phyloP scores from a whole-genome alignment of 176 grass and related monocot species.

The Phoenix dactylifera region DNA sequence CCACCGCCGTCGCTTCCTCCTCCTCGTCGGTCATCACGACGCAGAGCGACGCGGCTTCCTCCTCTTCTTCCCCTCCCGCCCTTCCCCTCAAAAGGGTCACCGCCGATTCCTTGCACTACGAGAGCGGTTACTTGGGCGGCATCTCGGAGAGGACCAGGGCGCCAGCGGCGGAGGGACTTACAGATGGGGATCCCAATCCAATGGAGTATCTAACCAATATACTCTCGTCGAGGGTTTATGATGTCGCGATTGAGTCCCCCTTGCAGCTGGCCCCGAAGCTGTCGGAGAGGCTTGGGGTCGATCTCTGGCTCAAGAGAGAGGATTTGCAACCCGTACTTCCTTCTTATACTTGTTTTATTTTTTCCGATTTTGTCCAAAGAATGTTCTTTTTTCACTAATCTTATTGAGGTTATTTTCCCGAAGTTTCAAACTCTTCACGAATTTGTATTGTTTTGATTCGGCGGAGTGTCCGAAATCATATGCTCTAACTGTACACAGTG shows the following conservation, averaged over 20 bases:
- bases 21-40: conserved; percentile 11
- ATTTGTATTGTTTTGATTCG: too few relatives aligned
- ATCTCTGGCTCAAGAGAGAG: conserved; percentile 79
- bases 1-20: conserved; percentile 5
- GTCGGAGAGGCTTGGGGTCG: conserved; percentile 56
- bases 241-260: conserved; percentile 72
- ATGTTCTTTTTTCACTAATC: background rate
- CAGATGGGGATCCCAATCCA: conserved; percentile 31
- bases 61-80: conserved; percentile 7
- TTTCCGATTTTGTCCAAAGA: background rate
- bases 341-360: background rate
- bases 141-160: conserved; percentile 11
- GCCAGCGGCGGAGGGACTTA: background rate
- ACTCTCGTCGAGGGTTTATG: conserved; percentile 80
- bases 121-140: conserved; percentile 58
- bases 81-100: conserved; percentile 34
- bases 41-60: conserved; percentile 5
- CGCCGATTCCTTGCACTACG: conserved; percentile 55
- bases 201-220: conserved; percentile 87
- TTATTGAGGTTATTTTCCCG: background rate
- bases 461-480: too few relatives aligned
- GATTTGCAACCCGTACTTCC: conserved; percentile 71
- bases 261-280: conserved; percentile 64
- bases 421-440: too few relatives aligned
- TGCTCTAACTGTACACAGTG: too few relatives aligned